Evolutionary conservation across 2,329 filamentous ascomycete species (phyloP).

Genomic region (Emmonsia crescens): DNA sequence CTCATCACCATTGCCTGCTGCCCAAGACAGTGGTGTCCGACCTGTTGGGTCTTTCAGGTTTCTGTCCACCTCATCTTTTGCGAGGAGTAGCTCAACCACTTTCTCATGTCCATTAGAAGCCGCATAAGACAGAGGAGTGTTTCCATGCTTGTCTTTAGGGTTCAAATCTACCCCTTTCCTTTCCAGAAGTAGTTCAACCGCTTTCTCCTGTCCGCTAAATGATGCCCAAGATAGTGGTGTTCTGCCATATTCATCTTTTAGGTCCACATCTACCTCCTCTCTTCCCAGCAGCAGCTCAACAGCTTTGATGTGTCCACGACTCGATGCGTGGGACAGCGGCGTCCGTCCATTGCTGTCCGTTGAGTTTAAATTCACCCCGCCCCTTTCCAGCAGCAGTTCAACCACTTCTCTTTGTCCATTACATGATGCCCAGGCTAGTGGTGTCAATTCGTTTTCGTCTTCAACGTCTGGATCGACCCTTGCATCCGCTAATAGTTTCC

Average conservation of each 20-base stretch:
- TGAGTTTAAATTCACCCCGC: not conserved
- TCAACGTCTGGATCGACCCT: slow-evolving; percentile 5
- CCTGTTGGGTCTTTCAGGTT: not conserved
- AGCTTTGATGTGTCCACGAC: not conserved
- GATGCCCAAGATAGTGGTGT: slow-evolving; percentile 8
- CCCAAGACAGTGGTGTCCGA: not conserved
- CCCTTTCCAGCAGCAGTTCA: slow-evolving; percentile 1
- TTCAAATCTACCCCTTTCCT: slow-evolving; percentile 5
- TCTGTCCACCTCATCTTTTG: not conserved
- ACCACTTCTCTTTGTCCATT: slow-evolving; percentile 1
- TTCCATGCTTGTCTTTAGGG: not conserved
- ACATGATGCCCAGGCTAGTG: slow-evolving; percentile 5
- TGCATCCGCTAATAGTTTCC: slow-evolving; percentile 6
- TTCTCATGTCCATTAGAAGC: not conserved
- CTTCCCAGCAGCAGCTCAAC: slow-evolving; percentile 2
- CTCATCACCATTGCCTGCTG: not conserved
- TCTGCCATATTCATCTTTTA: not conserved
- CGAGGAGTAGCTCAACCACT: not conserved
- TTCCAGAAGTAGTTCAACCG: slow-evolving; percentile 1
- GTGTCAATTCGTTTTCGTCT: slow-evolving; percentile 3
- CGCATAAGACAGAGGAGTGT: not conserved
- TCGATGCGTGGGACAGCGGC: not conserved
- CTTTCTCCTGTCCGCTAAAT: not conserved
- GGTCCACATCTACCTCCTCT: not conserved
- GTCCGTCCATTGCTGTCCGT: not conserved